Conservation (phyloP, 148 eudicot species). For the Vaccinium vitisidaea region DNA sequence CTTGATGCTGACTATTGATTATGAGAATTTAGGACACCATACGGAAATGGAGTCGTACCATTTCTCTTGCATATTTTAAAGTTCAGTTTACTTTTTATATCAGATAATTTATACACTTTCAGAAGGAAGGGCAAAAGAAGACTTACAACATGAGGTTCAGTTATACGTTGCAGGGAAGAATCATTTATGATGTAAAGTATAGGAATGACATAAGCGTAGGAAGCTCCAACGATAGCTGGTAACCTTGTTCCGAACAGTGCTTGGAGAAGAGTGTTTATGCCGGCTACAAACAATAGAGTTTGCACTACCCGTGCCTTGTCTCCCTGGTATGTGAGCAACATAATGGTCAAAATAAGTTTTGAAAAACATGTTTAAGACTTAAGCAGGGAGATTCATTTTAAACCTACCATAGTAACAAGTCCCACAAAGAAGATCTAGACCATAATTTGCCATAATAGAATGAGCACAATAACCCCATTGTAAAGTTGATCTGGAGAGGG, state of each 20-base stretch:
- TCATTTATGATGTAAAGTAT: constrained; percentile 82
- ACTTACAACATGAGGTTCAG: constrained; percentile 76
- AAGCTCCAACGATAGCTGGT: constrained; percentile 97
- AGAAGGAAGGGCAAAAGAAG: constrained; percentile 2
- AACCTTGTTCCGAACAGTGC: constrained; percentile 95
- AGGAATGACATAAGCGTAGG: constrained; percentile 81
- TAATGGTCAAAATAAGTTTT: constrained; percentile 3
- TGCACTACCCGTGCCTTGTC: constrained; percentile 98
- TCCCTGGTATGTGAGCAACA: constrained; percentile 51
- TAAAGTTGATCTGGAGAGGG: constrained; percentile 10
- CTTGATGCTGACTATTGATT: not conserved
- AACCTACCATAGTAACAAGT: constrained; percentile 12
- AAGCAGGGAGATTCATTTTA: constrained; percentile 5
- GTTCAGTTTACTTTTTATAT: not conserved
- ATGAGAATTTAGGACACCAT: not conserved
- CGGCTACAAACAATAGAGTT: constrained; percentile 89
- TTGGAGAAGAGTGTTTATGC: constrained; percentile 94
- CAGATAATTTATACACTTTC: not conserved
- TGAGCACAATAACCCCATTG: constrained; percentile 7
- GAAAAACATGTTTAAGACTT: not conserved
- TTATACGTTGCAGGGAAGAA: constrained; percentile 70
- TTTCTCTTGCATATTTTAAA: not conserved
- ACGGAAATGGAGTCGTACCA: not conserved
- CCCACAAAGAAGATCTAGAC: constrained; percentile 14
- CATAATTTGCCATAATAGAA: constrained; percentile 3